Evolutionary conservation across 805 yeast genomes (phyloP), one percentile per base, ranked within the genome.

Genomic region (Wickerhamomyces canadensis): DNA sequence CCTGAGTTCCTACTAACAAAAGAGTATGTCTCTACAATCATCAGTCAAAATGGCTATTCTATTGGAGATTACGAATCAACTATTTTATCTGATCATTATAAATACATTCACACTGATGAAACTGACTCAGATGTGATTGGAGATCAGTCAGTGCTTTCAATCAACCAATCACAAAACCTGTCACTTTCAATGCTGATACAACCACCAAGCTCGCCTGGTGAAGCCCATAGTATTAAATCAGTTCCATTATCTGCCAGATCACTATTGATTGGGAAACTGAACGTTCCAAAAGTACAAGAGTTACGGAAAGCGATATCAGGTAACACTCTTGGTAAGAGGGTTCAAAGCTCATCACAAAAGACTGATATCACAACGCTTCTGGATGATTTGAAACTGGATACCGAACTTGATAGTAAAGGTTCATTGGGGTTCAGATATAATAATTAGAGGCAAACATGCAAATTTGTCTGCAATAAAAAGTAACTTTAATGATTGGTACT

Each of bases 171-270:
- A 4, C 49, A 43, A 23, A 45, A 43, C 27, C 27, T 33, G 14
- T 44, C 52, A n/a, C 38, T 49, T 14, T 27, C 52, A 3, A 35
- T 45, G 35, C 30, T 51, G 26, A 28, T 45, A 4, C 52, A 47
- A 23, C 38, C 48, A 3, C 30, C 44, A 11, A 16, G n/a, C 6
- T 27, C 26, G 9, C 27, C 17, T 7, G 28, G 35, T 17, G 59
- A 54, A 9, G 38, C 31, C 19, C 33, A 42, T 31, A 50, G 55
- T 26, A 50, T 54, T 26, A 51, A 39, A 26, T 52, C 57, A 3
- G 50, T 46, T n/a, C 59, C 57, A 27, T 23, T 48, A 8, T 51
- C 57, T 11, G 54, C 54, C 1, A 50, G 58, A 45, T 49, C 58
- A 0, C 18, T 49, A 14, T 14, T 54, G 28, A 37, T 44, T 36